Conservation (phyloP, 164 flowering plant genomes). For the Dillenia turbinata region DNA sequence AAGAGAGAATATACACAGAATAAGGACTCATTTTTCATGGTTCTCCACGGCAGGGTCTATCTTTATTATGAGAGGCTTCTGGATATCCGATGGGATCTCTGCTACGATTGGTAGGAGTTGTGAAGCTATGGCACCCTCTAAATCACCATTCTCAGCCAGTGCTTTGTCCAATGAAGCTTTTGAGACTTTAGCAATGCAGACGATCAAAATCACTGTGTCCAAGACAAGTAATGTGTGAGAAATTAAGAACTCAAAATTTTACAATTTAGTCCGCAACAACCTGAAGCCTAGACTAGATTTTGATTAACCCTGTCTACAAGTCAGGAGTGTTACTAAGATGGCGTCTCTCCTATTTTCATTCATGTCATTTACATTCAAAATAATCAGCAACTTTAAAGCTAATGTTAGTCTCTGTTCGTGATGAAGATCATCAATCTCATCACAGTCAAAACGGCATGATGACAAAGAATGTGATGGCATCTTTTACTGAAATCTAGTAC, state of each 20-base stretch:
- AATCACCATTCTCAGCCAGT: conserved; percentile 64
- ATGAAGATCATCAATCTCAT: too few species aligned
- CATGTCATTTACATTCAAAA: not conserved
- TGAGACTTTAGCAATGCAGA: conserved; percentile 70
- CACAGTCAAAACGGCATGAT: too few species aligned
- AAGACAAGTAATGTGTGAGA: not conserved
- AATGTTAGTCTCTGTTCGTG: not conserved
- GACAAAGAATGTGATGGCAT: too few species aligned
- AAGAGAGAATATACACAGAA: conserved; percentile 38
- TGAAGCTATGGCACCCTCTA: conserved; percentile 33
- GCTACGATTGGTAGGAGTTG: conserved; percentile 44
- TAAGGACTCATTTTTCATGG: conserved; percentile 37
- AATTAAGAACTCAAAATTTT: not conserved
- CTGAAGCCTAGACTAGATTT: too few species aligned
- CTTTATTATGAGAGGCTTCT: conserved; percentile 71
- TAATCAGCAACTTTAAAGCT: not conserved
- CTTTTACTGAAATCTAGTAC: too few species aligned
- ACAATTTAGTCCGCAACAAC: not conserved
- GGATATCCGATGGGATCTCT: conserved; percentile 46
- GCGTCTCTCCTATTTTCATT: not conserved
- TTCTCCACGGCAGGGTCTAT: conserved; percentile 40
- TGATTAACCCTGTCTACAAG: not conserved
- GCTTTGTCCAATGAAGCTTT: conserved; percentile 84
- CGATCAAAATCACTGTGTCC: conserved; percentile 56
- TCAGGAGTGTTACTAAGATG: not conserved